Percentiles rank a stretch among this genome's conserved stretches.
These are phyloP conservation scores for Grammothele lineata DNA, from an alignment of 768 basidiomycete species.

Conservation along the genomic window DNA sequence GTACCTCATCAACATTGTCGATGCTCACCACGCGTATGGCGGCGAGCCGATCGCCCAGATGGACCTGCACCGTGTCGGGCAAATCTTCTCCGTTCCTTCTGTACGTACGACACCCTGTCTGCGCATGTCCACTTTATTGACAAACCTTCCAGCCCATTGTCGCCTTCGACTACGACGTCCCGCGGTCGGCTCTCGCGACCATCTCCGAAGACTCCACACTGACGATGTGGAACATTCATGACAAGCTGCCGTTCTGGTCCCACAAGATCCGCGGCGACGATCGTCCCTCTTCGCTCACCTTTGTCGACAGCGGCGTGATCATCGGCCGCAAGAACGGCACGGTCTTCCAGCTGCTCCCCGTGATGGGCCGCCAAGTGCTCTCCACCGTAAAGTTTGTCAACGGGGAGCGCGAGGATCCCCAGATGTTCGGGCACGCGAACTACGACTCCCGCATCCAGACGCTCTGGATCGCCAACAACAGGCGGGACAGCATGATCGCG, in stretches of 20 bases:
- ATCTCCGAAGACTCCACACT: slow-evolving; percentile 81
- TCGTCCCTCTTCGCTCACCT: slow-evolving; percentile 75
- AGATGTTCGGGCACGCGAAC: slow-evolving; percentile 86
- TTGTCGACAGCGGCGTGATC: slow-evolving; percentile 83
- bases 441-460: slow-evolving; percentile 85
- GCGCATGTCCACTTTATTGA: not conserved
- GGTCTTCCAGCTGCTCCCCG: slow-evolving; percentile 77
- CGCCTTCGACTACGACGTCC: slow-evolving; percentile 81
- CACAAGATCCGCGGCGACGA: slow-evolving; percentile 79
- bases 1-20: slow-evolving; percentile 69
- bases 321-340: slow-evolving; percentile 84
- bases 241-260: slow-evolving; percentile 69
- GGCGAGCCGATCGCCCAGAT: slow-evolving; percentile 65
- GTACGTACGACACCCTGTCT: slow-evolving; percentile 39
- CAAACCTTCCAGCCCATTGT: slow-evolving; percentile 58
- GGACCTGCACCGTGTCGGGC: slow-evolving; percentile 65
- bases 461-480: slow-evolving; percentile 83
- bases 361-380: slow-evolving; percentile 64
- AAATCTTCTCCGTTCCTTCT: slow-evolving; percentile 64
- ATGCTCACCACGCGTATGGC: slow-evolving; percentile 54
- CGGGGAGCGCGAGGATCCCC: slow-evolving; percentile 63
- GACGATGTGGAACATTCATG: slow-evolving; percentile 78
- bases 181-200: slow-evolving; percentile 72
- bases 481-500: slow-evolving; percentile 80
- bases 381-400: slow-evolving; percentile 80